phyloP scores from a whole-genome alignment of 2,329 filamentous ascomycete species.

The Dryadomyces quercus-mongolicae region DNA sequence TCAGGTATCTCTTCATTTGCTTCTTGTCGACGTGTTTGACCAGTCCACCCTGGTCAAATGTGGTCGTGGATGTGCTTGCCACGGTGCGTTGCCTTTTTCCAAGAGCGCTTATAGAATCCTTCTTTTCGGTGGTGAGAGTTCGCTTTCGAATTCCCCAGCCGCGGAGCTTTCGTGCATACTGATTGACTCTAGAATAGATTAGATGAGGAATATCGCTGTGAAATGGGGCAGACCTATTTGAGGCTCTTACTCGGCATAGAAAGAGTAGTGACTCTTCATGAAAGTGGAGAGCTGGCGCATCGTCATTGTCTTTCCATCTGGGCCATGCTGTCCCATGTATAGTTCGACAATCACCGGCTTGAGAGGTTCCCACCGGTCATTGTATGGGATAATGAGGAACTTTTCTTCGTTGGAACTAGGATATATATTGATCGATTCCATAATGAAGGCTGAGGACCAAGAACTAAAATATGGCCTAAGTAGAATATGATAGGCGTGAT shows the following conservation, averaged over 20 bases:
- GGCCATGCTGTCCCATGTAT: not conserved
- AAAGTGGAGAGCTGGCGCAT: not conserved
- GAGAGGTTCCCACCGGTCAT: not conserved
- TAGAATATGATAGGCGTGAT: too few species aligned
- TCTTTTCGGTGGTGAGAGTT: not conserved
- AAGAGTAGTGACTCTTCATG: not conserved
- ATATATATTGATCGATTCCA: not conserved
- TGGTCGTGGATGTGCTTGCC: not conserved
- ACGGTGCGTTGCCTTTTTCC: not conserved
- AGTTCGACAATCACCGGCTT: not conserved
- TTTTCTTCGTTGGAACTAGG: not conserved
- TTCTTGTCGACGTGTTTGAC: not conserved
- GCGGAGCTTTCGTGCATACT: not conserved
- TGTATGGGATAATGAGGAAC: not conserved
- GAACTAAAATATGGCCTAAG: too few species aligned
- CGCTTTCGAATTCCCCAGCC: not conserved
- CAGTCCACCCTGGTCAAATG: not conserved
- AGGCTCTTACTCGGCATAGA: not conserved
- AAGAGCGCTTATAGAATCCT: not conserved
- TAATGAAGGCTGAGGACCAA: not conserved
- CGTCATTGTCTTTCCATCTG: not conserved
- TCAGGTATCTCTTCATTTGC: not conserved
- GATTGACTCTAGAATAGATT: not conserved
- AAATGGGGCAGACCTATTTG: too few species aligned
- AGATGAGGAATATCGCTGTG: not conserved